Evolutionary conservation across 2,329 filamentous ascomycete genomes (phyloP).

Genomic region (Akanthomyces lecanii): DNA sequence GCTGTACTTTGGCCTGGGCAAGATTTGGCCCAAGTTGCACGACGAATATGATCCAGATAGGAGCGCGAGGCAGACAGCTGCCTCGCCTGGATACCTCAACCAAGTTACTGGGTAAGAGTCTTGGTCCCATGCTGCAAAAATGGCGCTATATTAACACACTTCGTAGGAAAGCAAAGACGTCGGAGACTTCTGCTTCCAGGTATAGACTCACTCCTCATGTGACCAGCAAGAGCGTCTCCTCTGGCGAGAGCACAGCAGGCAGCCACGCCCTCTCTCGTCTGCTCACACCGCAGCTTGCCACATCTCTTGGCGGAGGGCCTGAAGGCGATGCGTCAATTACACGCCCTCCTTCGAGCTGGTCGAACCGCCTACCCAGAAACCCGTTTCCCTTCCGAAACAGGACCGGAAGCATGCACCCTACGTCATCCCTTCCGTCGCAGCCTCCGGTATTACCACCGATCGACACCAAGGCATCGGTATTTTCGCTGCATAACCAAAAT

Average conservation of each 20-base stretch:
- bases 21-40: conserved; percentile 39
- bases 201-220: background rate
- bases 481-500: background rate
- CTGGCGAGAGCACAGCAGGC: conserved; percentile 1
- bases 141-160: background rate
- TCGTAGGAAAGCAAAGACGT: background rate
- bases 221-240: conserved; percentile 6
- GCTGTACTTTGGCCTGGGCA: conserved; percentile 39
- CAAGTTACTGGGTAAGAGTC: background rate
- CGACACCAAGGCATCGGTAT: background rate
- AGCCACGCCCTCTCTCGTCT: background rate
- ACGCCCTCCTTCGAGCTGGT: background rate
- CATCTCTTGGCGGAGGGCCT: background rate
- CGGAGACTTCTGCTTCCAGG: background rate
- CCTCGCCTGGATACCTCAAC: background rate
- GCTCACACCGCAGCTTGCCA: background rate
- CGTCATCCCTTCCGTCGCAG: background rate
- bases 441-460: background rate
- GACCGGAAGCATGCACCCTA: background rate
- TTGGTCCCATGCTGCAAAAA: background rate
- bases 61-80: conserved; percentile 1
- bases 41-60: conserved; percentile 37
- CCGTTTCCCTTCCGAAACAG: conserved; percentile 11
- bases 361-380: background rate
- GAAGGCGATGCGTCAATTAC: background rate